Evolutionary conservation across 805 yeast genomes (phyloP).

Genomic region (Teunomyces cretensis): DNA sequence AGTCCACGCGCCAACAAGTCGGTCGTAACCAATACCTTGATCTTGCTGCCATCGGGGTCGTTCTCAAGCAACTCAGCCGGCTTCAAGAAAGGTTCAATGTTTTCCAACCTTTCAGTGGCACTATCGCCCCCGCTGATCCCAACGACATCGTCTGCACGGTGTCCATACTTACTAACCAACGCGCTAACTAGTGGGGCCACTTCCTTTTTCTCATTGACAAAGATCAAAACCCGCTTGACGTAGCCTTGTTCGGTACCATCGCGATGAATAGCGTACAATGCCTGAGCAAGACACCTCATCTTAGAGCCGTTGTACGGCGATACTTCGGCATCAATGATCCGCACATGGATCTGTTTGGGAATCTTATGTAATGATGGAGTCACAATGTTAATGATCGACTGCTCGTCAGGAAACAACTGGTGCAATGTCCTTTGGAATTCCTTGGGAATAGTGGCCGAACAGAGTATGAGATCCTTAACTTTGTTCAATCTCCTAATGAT

Average conservation of each 20-base stretch:
- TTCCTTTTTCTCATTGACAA: constrained; percentile 73
- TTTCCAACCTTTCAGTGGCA: constrained; percentile 55
- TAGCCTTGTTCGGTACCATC: constrained; percentile 78
- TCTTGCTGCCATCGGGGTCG: constrained; percentile 24
- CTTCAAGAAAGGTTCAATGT: constrained; percentile 61
- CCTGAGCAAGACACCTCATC: constrained; percentile 82
- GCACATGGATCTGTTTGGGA: constrained; percentile 72
- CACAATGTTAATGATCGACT: constrained; percentile 53
- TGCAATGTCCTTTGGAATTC: constrained; percentile 65
- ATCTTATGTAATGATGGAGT: constrained; percentile 83
- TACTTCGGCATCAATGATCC: constrained; percentile 71
- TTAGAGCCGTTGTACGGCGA: constrained; percentile 85
- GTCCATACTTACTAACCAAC: constrained; percentile 42
- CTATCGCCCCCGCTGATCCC: constrained; percentile 68
- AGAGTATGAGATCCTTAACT: constrained; percentile 65
- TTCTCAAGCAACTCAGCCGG: constrained; percentile 51
- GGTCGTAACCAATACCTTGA: constrained; percentile 80
- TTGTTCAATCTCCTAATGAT: constrained; percentile 52
- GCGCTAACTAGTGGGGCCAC: constrained; percentile 58
- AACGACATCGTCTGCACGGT: constrained; percentile 46
- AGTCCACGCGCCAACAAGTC: constrained; percentile 90
- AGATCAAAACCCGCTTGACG: constrained; percentile 79
- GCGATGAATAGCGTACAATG: constrained; percentile 76
- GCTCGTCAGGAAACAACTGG: constrained; percentile 59
- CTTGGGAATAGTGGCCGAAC: constrained; percentile 88